Evolutionary conservation across 2,329 filamentous ascomycete genomes (phyloP), one percentile per base, ranked within the genome.

Genomic region (Fusarium vanettenii): DNA sequence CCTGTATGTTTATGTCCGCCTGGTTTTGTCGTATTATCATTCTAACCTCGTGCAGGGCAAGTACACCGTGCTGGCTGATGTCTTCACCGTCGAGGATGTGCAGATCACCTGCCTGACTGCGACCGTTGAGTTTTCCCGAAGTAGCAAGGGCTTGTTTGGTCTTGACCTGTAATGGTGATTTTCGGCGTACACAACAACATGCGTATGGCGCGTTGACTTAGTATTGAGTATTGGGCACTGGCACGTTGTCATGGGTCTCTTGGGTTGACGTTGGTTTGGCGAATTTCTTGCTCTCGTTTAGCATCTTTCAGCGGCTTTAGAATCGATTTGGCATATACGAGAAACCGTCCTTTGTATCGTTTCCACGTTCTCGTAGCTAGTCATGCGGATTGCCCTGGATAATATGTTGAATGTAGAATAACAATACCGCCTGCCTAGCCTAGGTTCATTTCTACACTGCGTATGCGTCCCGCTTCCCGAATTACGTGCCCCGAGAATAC

Each of bases 51-150:
- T 6, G 3, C 74, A 97, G 95, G 97, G 95, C 81, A 95, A 91
- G 80, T 99, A 98, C 89, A 93, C 90, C 20, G 97, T 99, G 39
- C 85, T 92, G 43, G 97, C 96, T 48, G 94, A 98, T 81, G 96
- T 97, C 59, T 93, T 91, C 84, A 95, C 90, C 76, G 88, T 87
- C 70, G 92, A 97, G 61, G 87, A 90, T 67, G 87, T 92, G 74
- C 92, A 91, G 80, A 93, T 99, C 74, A 97, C 95, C 70, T 99
- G 97, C 85, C 88, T 99, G 80, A 92, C 92, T 66, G 95, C 95
- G 25, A 89, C 87, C 8, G 91, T 97, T 68, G 81, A 84, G 52
- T 96, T 97, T 81, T 79, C 79, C 41, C 73, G 81, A 45, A 60
- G 60, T 63, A 77, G 69, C 64, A 85, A 84, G 65, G 82, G 84